Evolutionary conservation across 495 filamentous ascomycete species (phyloP).

Genomic region (Poronia punctata): DNA sequence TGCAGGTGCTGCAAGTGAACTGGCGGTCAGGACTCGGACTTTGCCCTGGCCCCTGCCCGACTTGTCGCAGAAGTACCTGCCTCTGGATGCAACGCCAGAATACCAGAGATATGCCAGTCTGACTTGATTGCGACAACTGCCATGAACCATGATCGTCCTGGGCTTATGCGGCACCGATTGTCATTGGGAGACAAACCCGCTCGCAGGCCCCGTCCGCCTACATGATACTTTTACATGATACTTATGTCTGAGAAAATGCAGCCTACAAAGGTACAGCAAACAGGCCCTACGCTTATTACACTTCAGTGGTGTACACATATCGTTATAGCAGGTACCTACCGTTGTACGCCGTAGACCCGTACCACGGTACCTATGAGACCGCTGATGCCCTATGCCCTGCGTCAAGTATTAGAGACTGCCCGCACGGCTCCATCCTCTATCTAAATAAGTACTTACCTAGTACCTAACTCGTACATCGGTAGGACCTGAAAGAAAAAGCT

Average conservation of each 20-base stretch:
- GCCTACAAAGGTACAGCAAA: constrained; percentile 6
- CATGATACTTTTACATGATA: constrained; percentile 24
- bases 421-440: too few species aligned
- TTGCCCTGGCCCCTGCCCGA: too few species aligned
- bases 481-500: constrained; percentile 3
- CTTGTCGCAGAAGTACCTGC: constrained; percentile 7
- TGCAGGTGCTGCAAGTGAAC: constrained; percentile 22
- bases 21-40: constrained; percentile 33
- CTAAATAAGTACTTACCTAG: too few species aligned
- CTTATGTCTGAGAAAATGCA: too few species aligned
- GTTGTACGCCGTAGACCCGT: too few species aligned
- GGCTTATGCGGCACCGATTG: constrained; percentile 21
- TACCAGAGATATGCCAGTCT: constrained; percentile 21
- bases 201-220: constrained; percentile 19
- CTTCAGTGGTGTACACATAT: too few species aligned
- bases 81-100: constrained; percentile 8
- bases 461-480: too few species aligned
- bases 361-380: too few species aligned
- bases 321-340: too few species aligned
- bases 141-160: constrained; percentile 31
- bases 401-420: too few species aligned
- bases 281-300: constrained; percentile 4
- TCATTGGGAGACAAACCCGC: constrained; percentile 26
- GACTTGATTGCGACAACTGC: constrained; percentile 23
- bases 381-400: too few species aligned